These are phyloP conservation scores for Candida schatavii DNA, from an alignment of 805 yeast species.

Conservation along the genomic window DNA sequence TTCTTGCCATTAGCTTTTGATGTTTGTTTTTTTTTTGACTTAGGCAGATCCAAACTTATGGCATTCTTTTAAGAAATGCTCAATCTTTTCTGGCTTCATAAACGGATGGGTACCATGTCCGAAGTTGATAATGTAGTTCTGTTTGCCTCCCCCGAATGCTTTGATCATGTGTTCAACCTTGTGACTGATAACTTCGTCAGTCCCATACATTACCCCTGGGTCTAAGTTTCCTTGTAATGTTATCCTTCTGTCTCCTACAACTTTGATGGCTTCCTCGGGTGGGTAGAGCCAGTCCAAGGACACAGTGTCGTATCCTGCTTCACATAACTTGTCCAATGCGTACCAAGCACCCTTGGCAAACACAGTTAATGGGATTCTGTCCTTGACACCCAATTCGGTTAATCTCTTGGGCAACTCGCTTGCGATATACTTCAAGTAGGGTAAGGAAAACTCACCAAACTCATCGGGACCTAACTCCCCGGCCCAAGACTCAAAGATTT, in stretches of 20 bases:
- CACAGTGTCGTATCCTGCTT: constrained; percentile 79
- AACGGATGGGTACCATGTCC: constrained; percentile 99
- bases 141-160: constrained; percentile 93
- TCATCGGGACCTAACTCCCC: constrained; percentile 93
- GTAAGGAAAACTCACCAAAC: constrained; percentile 83
- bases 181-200: constrained; percentile 71
- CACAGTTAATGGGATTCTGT: constrained; percentile 78
- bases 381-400: constrained; percentile 64
- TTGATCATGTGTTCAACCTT: constrained; percentile 86
- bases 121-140: constrained; percentile 87
- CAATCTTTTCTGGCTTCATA: constrained; percentile 89
- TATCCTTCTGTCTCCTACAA: constrained; percentile 68
- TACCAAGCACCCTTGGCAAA: constrained; percentile 98
- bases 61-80: constrained; percentile 81
- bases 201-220: constrained; percentile 92
- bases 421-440: constrained; percentile 78
- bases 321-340: constrained; percentile 82
- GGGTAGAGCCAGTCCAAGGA: constrained; percentile 90
- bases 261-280: constrained; percentile 79
- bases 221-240: constrained; percentile 93
- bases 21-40: too few species aligned
- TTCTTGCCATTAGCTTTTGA: too few species aligned
- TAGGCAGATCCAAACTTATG: constrained; percentile 64
- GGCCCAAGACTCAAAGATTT: constrained; percentile 97
- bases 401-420: constrained; percentile 65